phyloP scores from a whole-genome alignment of 2,329 filamentous ascomycete species.

The Neofusicoccum sp. region DNA sequence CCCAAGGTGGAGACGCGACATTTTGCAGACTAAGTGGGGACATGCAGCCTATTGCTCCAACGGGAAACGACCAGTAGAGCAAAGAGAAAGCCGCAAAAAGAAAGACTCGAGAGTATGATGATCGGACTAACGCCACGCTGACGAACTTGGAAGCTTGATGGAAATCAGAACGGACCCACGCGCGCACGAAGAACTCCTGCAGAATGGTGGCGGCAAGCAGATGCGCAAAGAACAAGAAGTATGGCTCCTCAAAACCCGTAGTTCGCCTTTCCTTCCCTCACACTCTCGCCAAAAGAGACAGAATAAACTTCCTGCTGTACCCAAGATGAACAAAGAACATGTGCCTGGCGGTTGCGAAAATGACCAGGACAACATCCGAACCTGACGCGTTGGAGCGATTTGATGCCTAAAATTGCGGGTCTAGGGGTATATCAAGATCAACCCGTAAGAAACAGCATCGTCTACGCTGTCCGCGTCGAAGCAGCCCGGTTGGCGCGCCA shows the following conservation, averaged over 20 bases:
- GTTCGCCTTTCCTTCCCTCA: constrained; percentile 5
- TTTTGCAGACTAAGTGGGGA: constrained; percentile 4
- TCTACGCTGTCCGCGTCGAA: constrained; percentile 7
- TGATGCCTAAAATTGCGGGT: background rate
- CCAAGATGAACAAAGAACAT: constrained; percentile 17
- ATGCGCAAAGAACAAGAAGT: constrained; percentile 4
- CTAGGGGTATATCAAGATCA: constrained; percentile 16
- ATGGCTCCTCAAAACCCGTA: constrained; percentile 1
- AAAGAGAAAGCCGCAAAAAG: constrained; percentile 5
- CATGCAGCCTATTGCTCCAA: constrained; percentile 7
- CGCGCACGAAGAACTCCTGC: background rate
- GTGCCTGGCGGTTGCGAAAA: background rate
- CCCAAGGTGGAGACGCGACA: background rate
- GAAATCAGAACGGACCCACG: background rate
- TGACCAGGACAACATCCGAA: background rate
- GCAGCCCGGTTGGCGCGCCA: background rate
- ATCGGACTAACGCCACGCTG: constrained; percentile 16
- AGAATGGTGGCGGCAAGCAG: background rate
- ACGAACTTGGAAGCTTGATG: constrained; percentile 12
- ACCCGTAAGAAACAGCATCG: constrained; percentile 1
- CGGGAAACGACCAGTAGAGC: background rate
- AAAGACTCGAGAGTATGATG: constrained; percentile 7
- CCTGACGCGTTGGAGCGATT: background rate
- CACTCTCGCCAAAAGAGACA: background rate
- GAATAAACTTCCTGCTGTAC: constrained; percentile 9